phyloP scores from a whole-genome alignment of 176 grass and related monocot species.

The Puya raimondii region DNA sequence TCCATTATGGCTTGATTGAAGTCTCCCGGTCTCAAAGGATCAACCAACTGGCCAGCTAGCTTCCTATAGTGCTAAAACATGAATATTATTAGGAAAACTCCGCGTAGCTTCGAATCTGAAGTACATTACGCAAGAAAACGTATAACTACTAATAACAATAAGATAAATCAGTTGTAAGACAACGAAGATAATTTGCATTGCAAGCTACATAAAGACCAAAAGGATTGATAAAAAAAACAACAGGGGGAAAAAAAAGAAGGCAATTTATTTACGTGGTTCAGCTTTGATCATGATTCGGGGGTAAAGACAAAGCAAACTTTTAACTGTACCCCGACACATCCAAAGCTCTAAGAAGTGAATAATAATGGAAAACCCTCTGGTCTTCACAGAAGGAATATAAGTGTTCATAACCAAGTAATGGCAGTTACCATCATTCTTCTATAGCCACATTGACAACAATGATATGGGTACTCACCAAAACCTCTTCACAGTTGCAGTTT shows the following conservation, averaged over 20 bases:
- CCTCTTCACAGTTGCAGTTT: constrained; percentile 61
- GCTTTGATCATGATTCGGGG: too few relatives aligned
- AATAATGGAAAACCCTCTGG: not conserved
- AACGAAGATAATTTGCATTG: too few relatives aligned
- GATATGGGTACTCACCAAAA: constrained; percentile 43
- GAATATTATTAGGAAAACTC: not conserved
- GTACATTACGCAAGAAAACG: not conserved
- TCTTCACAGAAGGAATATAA: too few relatives aligned
- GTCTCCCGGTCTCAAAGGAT: constrained; percentile 82
- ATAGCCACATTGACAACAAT: not conserved
- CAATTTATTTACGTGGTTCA: too few relatives aligned
- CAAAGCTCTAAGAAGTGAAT: too few relatives aligned
- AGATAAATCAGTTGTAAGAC: too few relatives aligned
- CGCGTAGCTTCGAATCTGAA: not conserved
- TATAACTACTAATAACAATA: too few relatives aligned
- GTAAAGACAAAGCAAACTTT: too few relatives aligned
- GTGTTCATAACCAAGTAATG: not conserved
- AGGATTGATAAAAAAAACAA: too few relatives aligned
- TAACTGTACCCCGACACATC: too few relatives aligned
- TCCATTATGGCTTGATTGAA: constrained; percentile 99
- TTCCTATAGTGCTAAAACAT: constrained; percentile 36
- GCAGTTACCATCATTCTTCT: not conserved
- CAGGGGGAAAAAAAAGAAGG: too few relatives aligned
- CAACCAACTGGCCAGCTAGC: constrained; percentile 60
- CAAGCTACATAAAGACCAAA: too few relatives aligned